Percentiles rank a stretch among this genome's conserved stretches.
These are phyloP conservation scores for Echinosophora koreensis DNA, from an alignment of 306 rosid species.

Conservation along the genomic window DNA sequence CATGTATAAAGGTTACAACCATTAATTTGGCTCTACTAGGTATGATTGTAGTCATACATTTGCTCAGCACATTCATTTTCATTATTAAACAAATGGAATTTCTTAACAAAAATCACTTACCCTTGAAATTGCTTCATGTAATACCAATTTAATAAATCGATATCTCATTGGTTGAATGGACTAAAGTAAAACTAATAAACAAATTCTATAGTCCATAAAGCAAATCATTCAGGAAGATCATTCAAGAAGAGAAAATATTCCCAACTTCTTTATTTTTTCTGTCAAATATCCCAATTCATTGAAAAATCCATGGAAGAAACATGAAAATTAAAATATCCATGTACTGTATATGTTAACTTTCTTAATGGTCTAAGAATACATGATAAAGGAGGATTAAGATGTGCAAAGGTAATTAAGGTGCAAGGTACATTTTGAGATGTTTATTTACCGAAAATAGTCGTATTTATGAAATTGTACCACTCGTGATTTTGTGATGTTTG, in stretches of 20 bases:
- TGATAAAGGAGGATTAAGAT: not conserved
- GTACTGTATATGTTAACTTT: not conserved
- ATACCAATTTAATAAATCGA: not conserved
- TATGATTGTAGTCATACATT: not conserved
- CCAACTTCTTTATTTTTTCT: not conserved
- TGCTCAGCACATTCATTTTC: not conserved
- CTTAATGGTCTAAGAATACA: not conserved
- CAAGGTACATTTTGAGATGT: no score
- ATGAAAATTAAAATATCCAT: not conserved
- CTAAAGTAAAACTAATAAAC: not conserved
- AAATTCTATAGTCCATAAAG: not conserved
- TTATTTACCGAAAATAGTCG: not conserved
- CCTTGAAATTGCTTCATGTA: not conserved
- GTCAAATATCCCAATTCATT: not conserved
- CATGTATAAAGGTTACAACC: not conserved
- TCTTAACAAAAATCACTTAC: not conserved
- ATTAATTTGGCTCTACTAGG: not conserved
- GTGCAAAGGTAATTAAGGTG: not conserved
- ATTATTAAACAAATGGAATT: not conserved
- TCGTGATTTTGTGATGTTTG: no score
- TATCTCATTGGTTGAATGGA: not conserved
- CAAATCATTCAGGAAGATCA: not conserved
- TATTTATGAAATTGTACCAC: no score
- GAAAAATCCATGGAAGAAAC: not conserved
- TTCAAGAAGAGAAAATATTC: not conserved